Percentiles rank a stretch among this genome's conserved stretches.
These are phyloP conservation scores for Grammothele lineata DNA, from an alignment of 768 basidiomycete genomes.

Conservation along the genomic window DNA sequence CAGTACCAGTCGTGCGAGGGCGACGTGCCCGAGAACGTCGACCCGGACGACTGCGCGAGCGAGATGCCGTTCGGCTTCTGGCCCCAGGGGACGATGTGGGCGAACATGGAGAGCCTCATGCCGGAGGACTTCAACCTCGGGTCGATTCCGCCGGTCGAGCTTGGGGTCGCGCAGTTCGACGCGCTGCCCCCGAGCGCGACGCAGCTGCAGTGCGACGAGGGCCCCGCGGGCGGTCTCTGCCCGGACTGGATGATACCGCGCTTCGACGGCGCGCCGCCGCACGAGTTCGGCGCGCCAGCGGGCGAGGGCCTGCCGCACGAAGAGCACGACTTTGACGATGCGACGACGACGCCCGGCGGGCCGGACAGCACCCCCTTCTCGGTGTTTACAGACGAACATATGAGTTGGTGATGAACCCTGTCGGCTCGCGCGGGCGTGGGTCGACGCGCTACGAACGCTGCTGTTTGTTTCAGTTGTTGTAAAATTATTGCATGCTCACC, in stretches of 20 bases:
- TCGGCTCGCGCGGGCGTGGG: slow-evolving; percentile 30
- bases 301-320: slow-evolving; percentile 10
- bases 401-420: slow-evolving; percentile 30
- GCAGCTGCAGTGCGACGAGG: slow-evolving; percentile 5
- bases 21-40: slow-evolving; percentile 27
- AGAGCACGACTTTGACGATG: slow-evolving; percentile 28
- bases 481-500: slow-evolving; percentile 13
- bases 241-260: background rate
- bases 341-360: slow-evolving; percentile 20
- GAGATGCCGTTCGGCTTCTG: slow-evolving; percentile 24
- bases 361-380: slow-evolving; percentile 33
- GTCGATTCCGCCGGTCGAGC: slow-evolving; percentile 61
- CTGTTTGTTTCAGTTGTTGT: slow-evolving; percentile 16
- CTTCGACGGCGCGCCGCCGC: slow-evolving; percentile 22
- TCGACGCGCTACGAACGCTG: slow-evolving; percentile 24
- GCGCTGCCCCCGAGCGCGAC: slow-evolving; percentile 17
- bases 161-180: slow-evolving; percentile 48
- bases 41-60: slow-evolving; percentile 19
- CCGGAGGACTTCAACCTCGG: slow-evolving; percentile 65
- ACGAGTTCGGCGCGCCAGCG: no score
- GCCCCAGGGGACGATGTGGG: slow-evolving; percentile 28
- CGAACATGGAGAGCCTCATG: slow-evolving; percentile 35
- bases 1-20: slow-evolving; percentile 16
- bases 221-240: slow-evolving; percentile 1
- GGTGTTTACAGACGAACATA: slow-evolving; percentile 33